Conservation (phyloP, 1,284 basidiomycete genomes). For the Malassezia furfur region DNA sequence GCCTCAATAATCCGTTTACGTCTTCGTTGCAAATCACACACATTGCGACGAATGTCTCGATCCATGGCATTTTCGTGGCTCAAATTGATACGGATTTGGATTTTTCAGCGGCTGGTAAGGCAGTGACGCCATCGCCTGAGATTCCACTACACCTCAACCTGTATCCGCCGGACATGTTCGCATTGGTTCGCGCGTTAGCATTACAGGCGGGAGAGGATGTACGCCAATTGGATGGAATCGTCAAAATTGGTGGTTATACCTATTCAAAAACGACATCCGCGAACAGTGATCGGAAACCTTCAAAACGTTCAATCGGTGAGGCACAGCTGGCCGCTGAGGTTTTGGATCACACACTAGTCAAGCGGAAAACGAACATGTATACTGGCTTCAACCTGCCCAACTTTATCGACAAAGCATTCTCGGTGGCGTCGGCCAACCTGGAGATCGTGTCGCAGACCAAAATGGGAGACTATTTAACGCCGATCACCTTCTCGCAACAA, state of each 20-base stretch:
- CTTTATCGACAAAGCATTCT: slow-evolving; percentile 62
- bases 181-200: slow-evolving; percentile 60
- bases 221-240: slow-evolving; percentile 61
- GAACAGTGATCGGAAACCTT: slow-evolving; percentile 9
- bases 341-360: slow-evolving; percentile 7
- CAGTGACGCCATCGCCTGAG: slow-evolving; percentile 57
- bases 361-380: slow-evolving; percentile 38
- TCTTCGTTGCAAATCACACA: slow-evolving; percentile 57
- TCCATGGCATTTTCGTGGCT: slow-evolving; percentile 61
- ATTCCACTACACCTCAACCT: slow-evolving; percentile 62
- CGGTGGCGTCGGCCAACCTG: slow-evolving; percentile 59
- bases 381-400: slow-evolving; percentile 61
- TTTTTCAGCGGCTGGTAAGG: slow-evolving; percentile 56
- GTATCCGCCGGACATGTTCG: slow-evolving; percentile 63
- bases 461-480: slow-evolving; percentile 62
- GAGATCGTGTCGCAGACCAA: slow-evolving; percentile 55
- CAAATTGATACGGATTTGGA: slow-evolving; percentile 57
- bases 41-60: slow-evolving; percentile 59
- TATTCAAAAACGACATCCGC: slow-evolving; percentile 41
- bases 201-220: slow-evolving; percentile 59
- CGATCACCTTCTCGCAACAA: slow-evolving; percentile 58
- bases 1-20: slow-evolving; percentile 63
- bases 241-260: slow-evolving; percentile 61
- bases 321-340: slow-evolving; percentile 1
- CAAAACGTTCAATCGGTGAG: not conserved